Evolutionary conservation across 2,329 filamentous ascomycete genomes (phyloP), one percentile per base, ranked within the genome.

Genomic region (Alternaria burnsii): DNA sequence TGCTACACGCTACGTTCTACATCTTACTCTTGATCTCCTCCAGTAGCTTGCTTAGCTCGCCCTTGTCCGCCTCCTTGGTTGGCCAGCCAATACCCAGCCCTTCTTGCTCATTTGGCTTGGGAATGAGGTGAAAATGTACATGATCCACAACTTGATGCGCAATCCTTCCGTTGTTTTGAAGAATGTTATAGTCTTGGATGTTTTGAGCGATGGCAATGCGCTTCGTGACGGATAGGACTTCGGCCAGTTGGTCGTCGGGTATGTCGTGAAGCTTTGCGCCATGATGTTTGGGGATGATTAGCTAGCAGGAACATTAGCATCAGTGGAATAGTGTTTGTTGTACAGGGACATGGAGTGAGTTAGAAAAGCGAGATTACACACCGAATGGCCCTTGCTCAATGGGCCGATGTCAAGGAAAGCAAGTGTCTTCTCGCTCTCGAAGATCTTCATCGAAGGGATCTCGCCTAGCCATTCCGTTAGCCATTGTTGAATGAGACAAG

Each of bases 391-490:
- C 75, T 87, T 87, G 79, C 90, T 93, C 22, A 98, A 83, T 4
- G 95, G 95, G 67, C 93, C 90, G 81, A 99, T 97, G 79, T 99
- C 95, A 68, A 99, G 90, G 80, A 99, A 99, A 10, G 95, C 95
- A 64, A 97, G 85, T 46, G 94, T 92, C 83, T 94, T 97, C 38
- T 97, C 91, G 72, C 88, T 95, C 82, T 99, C 95, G 77, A 92
- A 94, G 81, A 99, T 89, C 87, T 97, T 99, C 85, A 98, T 90
- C 71, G 89, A 94, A 50, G 95, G 95, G 79, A 99, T 97, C 63
- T 98, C 94, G 68, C 94, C 94, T 97, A n/a, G 5, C 34, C 14
- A 2, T 38, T 18, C 32, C 10, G 32, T 50, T 5, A 50, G 46
- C 46, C 20, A 38, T 36, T 50, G 32, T 38, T 36, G 46, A 38